These are phyloP conservation scores for Orbilia brochopaga DNA, from an alignment of 2,329 filamentous ascomycete genomes.

Conservation along the genomic window DNA sequence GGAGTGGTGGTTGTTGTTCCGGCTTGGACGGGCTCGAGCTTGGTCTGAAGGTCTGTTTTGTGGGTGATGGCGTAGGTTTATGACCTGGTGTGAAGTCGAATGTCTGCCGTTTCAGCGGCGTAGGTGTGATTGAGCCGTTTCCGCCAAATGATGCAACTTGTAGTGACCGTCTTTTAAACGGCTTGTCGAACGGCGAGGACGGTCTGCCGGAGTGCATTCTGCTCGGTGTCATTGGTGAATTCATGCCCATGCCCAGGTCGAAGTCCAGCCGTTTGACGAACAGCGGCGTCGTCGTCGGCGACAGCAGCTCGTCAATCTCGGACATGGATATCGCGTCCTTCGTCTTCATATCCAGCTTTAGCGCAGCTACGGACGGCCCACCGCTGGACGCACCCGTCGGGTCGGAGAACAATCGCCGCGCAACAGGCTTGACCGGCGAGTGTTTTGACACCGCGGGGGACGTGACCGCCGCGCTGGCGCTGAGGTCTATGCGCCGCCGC, in stretches of 20 bases:
- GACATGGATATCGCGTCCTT: constrained; percentile 44
- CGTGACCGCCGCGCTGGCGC: background rate
- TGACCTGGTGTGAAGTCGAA: constrained; percentile 35
- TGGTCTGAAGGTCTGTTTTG: constrained; percentile 12
- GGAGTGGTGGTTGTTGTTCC: background rate
- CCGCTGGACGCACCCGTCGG: constrained; percentile 13
- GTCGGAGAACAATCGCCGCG: constrained; percentile 55
- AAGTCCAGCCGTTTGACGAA: constrained; percentile 40
- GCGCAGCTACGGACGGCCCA: constrained; percentile 27
- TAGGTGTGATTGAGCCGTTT: constrained; percentile 15
- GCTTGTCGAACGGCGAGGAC: constrained; percentile 31
- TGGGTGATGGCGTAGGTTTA: background rate
- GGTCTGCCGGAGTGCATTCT: constrained; percentile 25
- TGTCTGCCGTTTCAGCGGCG: constrained; percentile 33
- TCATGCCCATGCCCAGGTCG: constrained; percentile 10
- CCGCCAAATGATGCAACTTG: constrained; percentile 19
- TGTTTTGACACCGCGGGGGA: background rate
- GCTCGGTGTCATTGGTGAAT: constrained; percentile 25
- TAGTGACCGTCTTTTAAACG: constrained; percentile 27
- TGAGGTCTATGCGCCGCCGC: constrained; percentile 57
- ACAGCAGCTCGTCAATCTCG: constrained; percentile 42
- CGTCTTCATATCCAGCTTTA: constrained; percentile 36
- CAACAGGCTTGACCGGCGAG: constrained; percentile 7
- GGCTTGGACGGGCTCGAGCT: constrained; percentile 36
- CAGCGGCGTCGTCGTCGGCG: constrained; percentile 32